Percentiles rank a stretch among this genome's conserved stretches.
Conservation (phyloP, 2,329 filamentous ascomycete species). For the Fusarium agapanthi region DNA sequence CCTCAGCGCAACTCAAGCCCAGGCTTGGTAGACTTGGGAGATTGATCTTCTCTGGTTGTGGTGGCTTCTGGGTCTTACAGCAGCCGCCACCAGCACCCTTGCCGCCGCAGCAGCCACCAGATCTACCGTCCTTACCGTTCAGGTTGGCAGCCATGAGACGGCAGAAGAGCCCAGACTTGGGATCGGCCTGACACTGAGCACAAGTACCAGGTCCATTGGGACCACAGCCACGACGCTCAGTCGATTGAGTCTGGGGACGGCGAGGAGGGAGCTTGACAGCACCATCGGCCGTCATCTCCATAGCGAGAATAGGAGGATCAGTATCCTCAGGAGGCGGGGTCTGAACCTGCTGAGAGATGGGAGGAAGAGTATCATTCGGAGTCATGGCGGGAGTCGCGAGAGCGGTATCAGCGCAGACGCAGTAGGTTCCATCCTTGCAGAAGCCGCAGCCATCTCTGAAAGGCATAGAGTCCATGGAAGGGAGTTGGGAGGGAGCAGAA, state of each 20-base stretch:
- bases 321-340: conserved; percentile 70
- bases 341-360: conserved; percentile 58
- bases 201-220: conserved; percentile 80
- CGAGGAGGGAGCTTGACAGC: conserved; percentile 67
- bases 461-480: conserved; percentile 50
- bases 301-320: conserved; percentile 61
- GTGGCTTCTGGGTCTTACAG: conserved; percentile 59
- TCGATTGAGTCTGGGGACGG: conserved; percentile 45
- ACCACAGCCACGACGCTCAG: conserved; percentile 58
- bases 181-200: conserved; percentile 79
- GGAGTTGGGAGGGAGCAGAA: conserved; percentile 47
- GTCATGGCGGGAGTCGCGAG: conserved; percentile 52
- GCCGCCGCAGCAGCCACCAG: conserved; percentile 71
- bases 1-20: conserved; percentile 77
- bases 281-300: conserved; percentile 68
- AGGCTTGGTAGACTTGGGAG: conserved; percentile 55
- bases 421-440: conserved; percentile 83
- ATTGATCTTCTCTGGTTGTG: conserved; percentile 47
- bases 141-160: conserved; percentile 78
- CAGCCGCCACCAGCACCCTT: conserved; percentile 68
- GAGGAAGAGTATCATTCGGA: conserved; percentile 51
- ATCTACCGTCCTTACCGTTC: conserved; percentile 51
- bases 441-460: conserved; percentile 80
- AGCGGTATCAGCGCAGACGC: conserved; percentile 76
- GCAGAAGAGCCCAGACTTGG: conserved; percentile 84